A percentile compares a stretch with the other conserved stretches of the same genome.
These are phyloP conservation scores for Thielaviopsis populi DNA, from an alignment of 2,329 filamentous ascomycete species.

Conservation along the genomic window DNA sequence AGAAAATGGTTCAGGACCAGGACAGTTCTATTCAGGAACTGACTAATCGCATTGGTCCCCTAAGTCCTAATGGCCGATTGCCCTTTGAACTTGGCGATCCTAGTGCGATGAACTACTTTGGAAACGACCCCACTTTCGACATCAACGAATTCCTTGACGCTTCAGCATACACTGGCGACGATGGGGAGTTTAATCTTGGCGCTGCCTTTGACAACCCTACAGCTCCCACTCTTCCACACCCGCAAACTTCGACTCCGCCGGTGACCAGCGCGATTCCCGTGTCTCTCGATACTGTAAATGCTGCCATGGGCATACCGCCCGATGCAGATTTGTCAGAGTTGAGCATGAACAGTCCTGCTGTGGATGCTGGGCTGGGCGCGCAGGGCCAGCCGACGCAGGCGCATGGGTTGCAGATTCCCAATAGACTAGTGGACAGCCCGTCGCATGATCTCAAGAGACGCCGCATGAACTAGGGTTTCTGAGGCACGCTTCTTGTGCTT, in stretches of 20 bases:
- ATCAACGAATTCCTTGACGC: constrained; percentile 28
- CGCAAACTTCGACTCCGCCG: not conserved
- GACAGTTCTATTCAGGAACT: constrained; percentile 62
- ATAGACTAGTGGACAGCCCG: constrained; percentile 4
- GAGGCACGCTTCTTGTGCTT: not conserved
- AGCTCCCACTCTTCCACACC: not conserved
- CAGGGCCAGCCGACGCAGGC: constrained; percentile 3
- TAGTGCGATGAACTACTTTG: constrained; percentile 22
- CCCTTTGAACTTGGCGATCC: constrained; percentile 45
- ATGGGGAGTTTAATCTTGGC: constrained; percentile 27
- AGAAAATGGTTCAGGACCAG: constrained; percentile 66
- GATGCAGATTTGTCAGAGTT: constrained; percentile 14
- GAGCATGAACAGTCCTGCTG: constrained; percentile 14
- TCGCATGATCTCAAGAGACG: constrained; percentile 14
- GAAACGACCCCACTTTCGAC: constrained; percentile 25
- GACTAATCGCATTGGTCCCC: constrained; percentile 56
- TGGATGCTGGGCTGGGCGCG: constrained; percentile 2
- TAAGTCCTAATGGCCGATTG: constrained; percentile 66
- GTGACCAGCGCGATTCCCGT: not conserved
- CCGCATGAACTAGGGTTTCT: constrained; percentile 10
- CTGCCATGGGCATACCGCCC: constrained; percentile 8
- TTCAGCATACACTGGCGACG: constrained; percentile 28
- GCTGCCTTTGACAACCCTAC: constrained; percentile 9
- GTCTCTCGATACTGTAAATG: not conserved
- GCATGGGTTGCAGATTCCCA: constrained; percentile 2